Evolutionary conservation across 305 asterid species (phyloP), one percentile per base, ranked within the genome.

Genomic region (Salvia sclarea): DNA sequence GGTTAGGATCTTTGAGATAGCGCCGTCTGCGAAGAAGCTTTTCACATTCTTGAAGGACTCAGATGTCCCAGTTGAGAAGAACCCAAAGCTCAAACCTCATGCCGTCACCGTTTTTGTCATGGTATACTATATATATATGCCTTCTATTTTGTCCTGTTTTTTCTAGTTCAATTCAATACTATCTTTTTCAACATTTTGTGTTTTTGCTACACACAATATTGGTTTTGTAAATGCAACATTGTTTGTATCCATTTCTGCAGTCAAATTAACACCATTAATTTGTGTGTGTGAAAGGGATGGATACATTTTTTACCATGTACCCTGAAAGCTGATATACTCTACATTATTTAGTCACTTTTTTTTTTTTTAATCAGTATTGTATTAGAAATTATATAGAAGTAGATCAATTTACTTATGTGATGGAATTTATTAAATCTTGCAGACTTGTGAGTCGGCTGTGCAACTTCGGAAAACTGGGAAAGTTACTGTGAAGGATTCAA

Each of bases 371-470:
- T 0, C 9, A 1, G 6, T 9, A 9, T 2, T 50, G 31, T 25
- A 25, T 25, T 25, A 25, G 3, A 25, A 2, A 25, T 25, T 25
- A 25, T 12, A 40, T 40, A 10, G 16, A 40, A 40, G 1, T 40
- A 14, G 5, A 40, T 11, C 45, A 40, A 40, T 14, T 40, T 38
- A 38, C 13, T 4, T 12, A 11, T 11, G 45, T 40, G 6, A 40
- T 40, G 45, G 25, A 10, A 30, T 14, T 56, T n/a, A n/a, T n/a
- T n/a, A 41, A n/a, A 33, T 52, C 0, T 61, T 31, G 69, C 78
- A 86, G 95, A 80, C 89, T 1, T 84, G 91, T 64, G 89, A 88
- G 81, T 81, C 91, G 0, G 96, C 93, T 0, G 88, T 83, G 67
- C 89, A 88, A 43, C 88, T 86, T 41, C 68, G 91, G 56, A 86